Evolutionary conservation across 1,284 basidiomycete genomes (phyloP).

Genomic region (Inonotus hispidus): DNA sequence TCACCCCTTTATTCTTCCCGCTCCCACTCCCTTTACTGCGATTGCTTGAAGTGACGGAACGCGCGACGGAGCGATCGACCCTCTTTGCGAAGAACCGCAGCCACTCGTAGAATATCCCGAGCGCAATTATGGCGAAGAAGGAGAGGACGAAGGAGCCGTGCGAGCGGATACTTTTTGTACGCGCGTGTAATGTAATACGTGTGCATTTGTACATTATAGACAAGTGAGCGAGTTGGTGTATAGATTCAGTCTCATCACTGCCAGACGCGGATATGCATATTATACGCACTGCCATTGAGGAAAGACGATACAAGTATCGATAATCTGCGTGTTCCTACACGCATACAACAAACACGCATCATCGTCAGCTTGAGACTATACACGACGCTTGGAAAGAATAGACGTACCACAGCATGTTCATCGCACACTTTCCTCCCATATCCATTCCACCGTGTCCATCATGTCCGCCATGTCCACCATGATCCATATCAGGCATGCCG

Average conservation of each 20-base stretch:
- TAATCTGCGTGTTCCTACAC: conserved; percentile 65
- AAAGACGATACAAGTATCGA: conserved; percentile 74
- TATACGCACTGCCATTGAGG: conserved; percentile 40
- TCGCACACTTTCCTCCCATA: conserved; percentile 45
- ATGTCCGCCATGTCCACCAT: conserved; percentile 25
- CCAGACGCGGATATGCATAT: neutral
- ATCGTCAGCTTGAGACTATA: neutral
- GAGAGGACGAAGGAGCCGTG: conserved; percentile 52
- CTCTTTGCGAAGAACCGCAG: conserved; percentile 54
- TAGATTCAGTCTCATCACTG: neutral
- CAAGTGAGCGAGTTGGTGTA: neutral
- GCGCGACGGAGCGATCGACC: conserved; percentile 55
- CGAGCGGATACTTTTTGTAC: conserved; percentile 45
- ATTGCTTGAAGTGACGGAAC: conserved; percentile 33
- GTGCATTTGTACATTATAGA: no score
- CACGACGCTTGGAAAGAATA: neutral
- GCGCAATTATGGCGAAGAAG: conserved; percentile 52
- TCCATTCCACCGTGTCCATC: conserved; percentile 46
- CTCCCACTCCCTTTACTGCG: no score
- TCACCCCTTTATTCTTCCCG: conserved; percentile 36
- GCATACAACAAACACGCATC: neutral
- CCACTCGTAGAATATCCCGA: conserved; percentile 72
- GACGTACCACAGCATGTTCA: conserved; percentile 67
- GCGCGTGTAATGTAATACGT: neutral
- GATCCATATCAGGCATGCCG: conserved; percentile 40